A percentile compares a stretch with the other conserved stretches of the same genome.
Evolutionary conservation across 2,329 filamentous ascomycete genomes (phyloP).

Genomic region (Pseudonectria foliicola): DNA sequence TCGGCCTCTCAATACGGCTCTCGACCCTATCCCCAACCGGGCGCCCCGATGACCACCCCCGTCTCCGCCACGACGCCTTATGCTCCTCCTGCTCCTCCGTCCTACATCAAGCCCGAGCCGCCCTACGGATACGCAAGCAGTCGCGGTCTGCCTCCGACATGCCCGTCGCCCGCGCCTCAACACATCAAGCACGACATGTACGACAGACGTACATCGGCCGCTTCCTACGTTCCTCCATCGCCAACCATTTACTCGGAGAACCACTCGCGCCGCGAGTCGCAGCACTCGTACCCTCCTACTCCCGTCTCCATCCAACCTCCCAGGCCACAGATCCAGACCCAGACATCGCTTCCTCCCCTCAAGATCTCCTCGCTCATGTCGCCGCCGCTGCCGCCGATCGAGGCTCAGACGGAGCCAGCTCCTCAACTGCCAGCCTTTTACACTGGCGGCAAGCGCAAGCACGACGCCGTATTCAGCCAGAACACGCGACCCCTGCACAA

Average conservation of each 20-base stretch:
- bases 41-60: constrained; percentile 26
- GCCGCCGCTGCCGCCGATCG: constrained; percentile 29
- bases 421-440: constrained; percentile 19
- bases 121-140: constrained; percentile 24
- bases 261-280: constrained; percentile 25
- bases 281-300: constrained; percentile 21
- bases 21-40: constrained; percentile 32
- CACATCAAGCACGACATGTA: constrained; percentile 28
- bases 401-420: constrained; percentile 25
- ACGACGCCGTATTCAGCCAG: constrained; percentile 28
- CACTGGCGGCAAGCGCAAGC: constrained; percentile 31
- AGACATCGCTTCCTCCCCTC: constrained; percentile 28
- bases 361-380: constrained; percentile 30
- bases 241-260: constrained; percentile 27
- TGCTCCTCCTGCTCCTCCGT: constrained; percentile 30
- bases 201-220: constrained; percentile 30
- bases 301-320: constrained; percentile 22
- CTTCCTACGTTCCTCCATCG: constrained; percentile 32
- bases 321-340: constrained; percentile 6
- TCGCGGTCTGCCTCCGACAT: constrained; percentile 23
- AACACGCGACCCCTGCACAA: constrained; percentile 28
- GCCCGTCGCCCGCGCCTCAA: constrained; percentile 23
- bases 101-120: constrained; percentile 32
- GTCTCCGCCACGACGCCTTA: constrained; percentile 28
- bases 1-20: constrained; percentile 28